These are phyloP conservation scores for Russula ochroleuca DNA, from an alignment of 768 basidiomycete species.

Conservation along the genomic window DNA sequence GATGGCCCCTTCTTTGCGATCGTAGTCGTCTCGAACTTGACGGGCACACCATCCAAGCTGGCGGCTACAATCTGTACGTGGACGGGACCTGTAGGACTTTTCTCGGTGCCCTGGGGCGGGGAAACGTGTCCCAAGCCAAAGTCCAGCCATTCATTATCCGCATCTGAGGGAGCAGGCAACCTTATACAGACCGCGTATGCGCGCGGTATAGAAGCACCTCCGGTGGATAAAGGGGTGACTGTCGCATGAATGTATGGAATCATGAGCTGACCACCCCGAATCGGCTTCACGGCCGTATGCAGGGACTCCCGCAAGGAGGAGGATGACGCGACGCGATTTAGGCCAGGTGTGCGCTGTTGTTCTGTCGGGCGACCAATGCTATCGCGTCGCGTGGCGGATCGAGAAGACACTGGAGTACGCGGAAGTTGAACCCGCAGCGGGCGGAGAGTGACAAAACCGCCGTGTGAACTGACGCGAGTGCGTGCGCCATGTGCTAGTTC, in stretches of 20 bases:
- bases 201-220: slow-evolving; percentile 33
- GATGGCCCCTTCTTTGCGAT: slow-evolving; percentile 38
- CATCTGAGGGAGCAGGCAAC: slow-evolving; percentile 52
- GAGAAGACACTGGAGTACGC: slow-evolving; percentile 24
- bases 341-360: slow-evolving; percentile 29
- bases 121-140: slow-evolving; percentile 60
- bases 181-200: slow-evolving; percentile 58
- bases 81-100: slow-evolving; percentile 35
- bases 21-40: slow-evolving; percentile 52
- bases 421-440: slow-evolving; percentile 33
- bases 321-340: slow-evolving; percentile 28
- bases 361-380: slow-evolving; percentile 27
- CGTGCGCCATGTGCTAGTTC: slow-evolving; percentile 57
- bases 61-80: slow-evolving; percentile 54
- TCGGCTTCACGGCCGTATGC: slow-evolving; percentile 36
- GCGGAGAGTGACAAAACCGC: slow-evolving; percentile 54
- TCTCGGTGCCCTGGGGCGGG: slow-evolving; percentile 27
- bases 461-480: slow-evolving; percentile 58
- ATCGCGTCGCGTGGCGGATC: slow-evolving; percentile 23
- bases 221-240: slow-evolving; percentile 48
- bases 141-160: slow-evolving; percentile 70
- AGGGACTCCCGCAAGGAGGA: slow-evolving; percentile 31
- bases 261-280: slow-evolving; percentile 53
- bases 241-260: slow-evolving; percentile 54
- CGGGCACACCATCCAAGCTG: slow-evolving; percentile 61